phyloP scores from a whole-genome alignment of 2,329 filamentous ascomycete species.

The Aspergillus hortae region DNA sequence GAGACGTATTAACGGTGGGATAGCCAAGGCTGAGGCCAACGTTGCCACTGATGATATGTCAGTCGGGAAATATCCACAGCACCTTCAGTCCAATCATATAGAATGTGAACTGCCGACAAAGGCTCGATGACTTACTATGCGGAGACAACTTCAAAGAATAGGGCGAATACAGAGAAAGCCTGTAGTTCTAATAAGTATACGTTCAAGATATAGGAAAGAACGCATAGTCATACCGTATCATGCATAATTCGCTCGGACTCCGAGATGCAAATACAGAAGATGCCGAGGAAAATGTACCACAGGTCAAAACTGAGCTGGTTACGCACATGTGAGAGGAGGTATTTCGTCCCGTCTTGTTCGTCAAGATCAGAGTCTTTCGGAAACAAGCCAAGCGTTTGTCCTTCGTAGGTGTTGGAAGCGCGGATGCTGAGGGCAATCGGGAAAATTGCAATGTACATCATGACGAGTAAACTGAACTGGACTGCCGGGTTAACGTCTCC shows the following conservation, averaged over 20 bases:
- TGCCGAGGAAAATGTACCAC: conserved; percentile 60
- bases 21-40: conserved; percentile 33
- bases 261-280: conserved; percentile 57
- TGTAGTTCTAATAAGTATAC: conserved; percentile 2
- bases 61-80: too few species aligned
- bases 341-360: conserved; percentile 29
- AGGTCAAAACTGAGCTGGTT: conserved; percentile 63
- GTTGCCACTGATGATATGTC: conserved; percentile 21
- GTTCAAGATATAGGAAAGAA: background rate
- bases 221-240: conserved; percentile 19
- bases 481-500: conserved; percentile 52
- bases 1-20: conserved; percentile 24
- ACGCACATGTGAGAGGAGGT: conserved; percentile 54
- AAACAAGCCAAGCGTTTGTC: conserved; percentile 56
- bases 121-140: conserved; percentile 37
- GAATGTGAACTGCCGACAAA: too few species aligned
- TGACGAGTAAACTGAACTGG: conserved; percentile 58
- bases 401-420: conserved; percentile 60
- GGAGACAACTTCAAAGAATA: conserved; percentile 44
- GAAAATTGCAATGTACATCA: conserved; percentile 65
- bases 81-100: background rate
- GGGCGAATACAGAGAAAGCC: conserved; percentile 53
- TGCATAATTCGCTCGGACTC: conserved; percentile 40
- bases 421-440: conserved; percentile 61
- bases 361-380: conserved; percentile 27